Evolutionary conservation across 164 flowering plant species (phyloP).

Genomic region (Vitis rupestris): DNA sequence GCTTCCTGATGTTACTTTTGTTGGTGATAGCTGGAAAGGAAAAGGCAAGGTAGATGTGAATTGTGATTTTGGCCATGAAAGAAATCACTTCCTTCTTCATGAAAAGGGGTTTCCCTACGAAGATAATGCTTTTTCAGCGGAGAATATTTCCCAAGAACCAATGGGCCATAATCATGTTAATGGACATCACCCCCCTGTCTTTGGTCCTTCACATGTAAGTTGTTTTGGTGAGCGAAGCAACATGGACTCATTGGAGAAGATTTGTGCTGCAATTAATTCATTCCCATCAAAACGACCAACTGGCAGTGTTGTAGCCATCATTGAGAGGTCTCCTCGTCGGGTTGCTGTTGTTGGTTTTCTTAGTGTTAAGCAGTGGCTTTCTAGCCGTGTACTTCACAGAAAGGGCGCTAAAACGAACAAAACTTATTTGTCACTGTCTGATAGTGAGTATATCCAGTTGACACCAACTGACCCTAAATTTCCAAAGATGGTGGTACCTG

Average conservation of each 20-base stretch:
- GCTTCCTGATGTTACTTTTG: constrained; percentile 17
- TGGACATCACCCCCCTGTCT: constrained; percentile 16
- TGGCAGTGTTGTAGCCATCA: constrained; percentile 73
- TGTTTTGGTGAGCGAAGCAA: constrained; percentile 20
- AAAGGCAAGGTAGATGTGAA: constrained; percentile 39
- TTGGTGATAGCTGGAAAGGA: constrained; percentile 37
- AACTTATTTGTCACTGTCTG: constrained; percentile 16
- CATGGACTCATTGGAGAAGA: constrained; percentile 33
- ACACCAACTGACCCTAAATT: constrained; percentile 67
- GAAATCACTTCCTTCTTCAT: constrained; percentile 7
- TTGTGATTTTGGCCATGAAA: constrained; percentile 3
- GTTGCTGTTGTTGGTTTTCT: constrained; percentile 75
- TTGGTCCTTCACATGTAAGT: constrained; percentile 14
- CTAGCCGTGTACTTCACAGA: constrained; percentile 28
- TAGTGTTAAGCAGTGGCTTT: constrained; percentile 51
- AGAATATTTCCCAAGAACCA: constrained; percentile 14
- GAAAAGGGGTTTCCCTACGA: constrained; percentile 10
- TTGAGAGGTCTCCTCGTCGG: constrained; percentile 70
- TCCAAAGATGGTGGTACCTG: constrained; percentile 67
- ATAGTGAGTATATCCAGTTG: constrained; percentile 48
- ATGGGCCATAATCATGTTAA: constrained; percentile 16
- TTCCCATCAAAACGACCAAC: constrained; percentile 82
- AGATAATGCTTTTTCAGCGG: constrained; percentile 12
- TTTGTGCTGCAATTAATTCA: constrained; percentile 45
- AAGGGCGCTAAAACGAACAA: constrained; percentile 36